Evolutionary conservation across 192 early-diverging fungal genomes (phyloP).

Genomic region (Umbelopsis isabellina): DNA sequence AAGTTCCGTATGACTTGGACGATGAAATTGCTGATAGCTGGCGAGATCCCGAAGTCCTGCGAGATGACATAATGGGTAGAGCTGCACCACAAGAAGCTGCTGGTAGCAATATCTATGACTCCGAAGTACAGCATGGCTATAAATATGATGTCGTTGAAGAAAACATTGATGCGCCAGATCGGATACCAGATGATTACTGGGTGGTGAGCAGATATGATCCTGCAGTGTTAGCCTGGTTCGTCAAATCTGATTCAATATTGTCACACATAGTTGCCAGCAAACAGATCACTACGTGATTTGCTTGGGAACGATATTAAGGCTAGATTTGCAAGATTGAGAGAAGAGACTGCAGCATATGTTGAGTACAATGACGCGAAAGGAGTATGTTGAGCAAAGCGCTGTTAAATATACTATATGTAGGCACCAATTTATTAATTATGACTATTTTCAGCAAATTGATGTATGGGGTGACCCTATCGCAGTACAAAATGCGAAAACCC

Average conservation of each 20-base stretch:
- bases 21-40: conserved; percentile 17
- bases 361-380: conserved; percentile 32
- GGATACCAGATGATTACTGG: conserved; percentile 42
- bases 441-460: conserved; percentile 39
- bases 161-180: conserved; percentile 22
- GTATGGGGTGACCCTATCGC: conserved; percentile 37
- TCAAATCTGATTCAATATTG: not conserved
- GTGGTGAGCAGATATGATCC: conserved; percentile 25
- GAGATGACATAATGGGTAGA: not conserved
- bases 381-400: conserved; percentile 4
- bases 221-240: not conserved
- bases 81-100: not conserved
- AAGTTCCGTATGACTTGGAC: conserved; percentile 26
- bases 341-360: conserved; percentile 32
- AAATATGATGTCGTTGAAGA: not conserved
- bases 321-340: conserved; percentile 25
- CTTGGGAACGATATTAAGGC: conserved; percentile 25
- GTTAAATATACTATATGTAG: not conserved
- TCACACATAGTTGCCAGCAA: not conserved
- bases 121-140: not conserved
- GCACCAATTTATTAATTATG: not conserved
- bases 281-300: conserved; percentile 10
- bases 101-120: no score
- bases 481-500: conserved; percentile 29
- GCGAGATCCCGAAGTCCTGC: conserved; percentile 18